Conservation (phyloP, 352 stramenopile species). For the Elongisporangium senticosum region DNA sequence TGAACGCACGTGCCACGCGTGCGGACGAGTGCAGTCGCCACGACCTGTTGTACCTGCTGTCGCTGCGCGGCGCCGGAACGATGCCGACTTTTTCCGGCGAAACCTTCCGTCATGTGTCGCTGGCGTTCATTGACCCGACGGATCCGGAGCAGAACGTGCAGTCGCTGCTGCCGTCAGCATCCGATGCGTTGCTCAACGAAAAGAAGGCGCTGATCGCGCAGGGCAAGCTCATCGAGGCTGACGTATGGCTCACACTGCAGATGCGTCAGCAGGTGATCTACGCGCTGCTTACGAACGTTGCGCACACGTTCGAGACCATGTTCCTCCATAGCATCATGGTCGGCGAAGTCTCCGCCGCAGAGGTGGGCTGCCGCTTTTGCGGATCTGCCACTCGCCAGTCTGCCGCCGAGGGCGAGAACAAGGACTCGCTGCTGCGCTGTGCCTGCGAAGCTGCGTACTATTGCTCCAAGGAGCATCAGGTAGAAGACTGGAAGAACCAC, state of each 20-base stretch:
- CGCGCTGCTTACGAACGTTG: slow-evolving; percentile 75
- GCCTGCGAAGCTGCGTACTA: slow-evolving; percentile 78
- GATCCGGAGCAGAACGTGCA: slow-evolving; percentile 76
- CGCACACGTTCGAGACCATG: slow-evolving; percentile 82
- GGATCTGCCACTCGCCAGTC: slow-evolving; percentile 32
- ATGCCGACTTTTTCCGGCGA: slow-evolving; percentile 86
- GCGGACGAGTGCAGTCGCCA: slow-evolving; percentile 68
- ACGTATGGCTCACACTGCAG: slow-evolving; percentile 81
- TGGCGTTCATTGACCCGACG: slow-evolving; percentile 72
- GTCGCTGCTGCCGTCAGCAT: slow-evolving; percentile 66
- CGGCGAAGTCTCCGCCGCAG: slow-evolving; percentile 43
- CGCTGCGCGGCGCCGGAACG: slow-evolving; percentile 45
- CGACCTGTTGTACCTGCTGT: slow-evolving; percentile 64
- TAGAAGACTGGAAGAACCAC: slow-evolving; percentile 79
- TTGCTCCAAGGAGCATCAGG: slow-evolving; percentile 79
- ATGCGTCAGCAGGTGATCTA: slow-evolving; percentile 83
- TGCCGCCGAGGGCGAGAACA: neutral
- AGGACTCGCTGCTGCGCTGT: slow-evolving; percentile 46
- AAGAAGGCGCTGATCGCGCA: slow-evolving; percentile 66
- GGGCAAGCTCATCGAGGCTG: slow-evolving; percentile 72
- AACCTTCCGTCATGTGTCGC: slow-evolving; percentile 64
- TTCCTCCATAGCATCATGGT: slow-evolving; percentile 72
- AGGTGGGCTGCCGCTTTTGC: slow-evolving; percentile 70
- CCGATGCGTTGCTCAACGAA: slow-evolving; percentile 37
- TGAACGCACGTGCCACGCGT: slow-evolving; percentile 69